A percentile compares a stretch with the other conserved stretches of the same genome.
Evolutionary conservation across 2,329 filamentous ascomycete genomes (phyloP).

Genomic region (Chaetomium globosum): DNA sequence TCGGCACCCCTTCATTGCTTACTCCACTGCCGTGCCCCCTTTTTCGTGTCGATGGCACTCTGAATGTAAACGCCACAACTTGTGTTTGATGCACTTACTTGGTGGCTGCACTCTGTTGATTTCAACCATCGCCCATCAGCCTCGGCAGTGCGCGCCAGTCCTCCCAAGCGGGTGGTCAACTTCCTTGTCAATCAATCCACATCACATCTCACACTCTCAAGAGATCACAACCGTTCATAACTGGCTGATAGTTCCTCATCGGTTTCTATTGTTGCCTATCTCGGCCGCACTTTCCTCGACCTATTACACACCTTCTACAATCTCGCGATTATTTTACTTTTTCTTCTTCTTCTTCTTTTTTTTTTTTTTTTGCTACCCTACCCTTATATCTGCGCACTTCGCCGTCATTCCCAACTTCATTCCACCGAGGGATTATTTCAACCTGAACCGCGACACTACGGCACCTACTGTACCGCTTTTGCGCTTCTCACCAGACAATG

Average conservation of each 20-base stretch:
- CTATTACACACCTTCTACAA: neutral
- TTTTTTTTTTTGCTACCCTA: neutral
- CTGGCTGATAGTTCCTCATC: neutral
- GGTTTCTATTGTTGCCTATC: neutral
- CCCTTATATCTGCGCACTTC: neutral
- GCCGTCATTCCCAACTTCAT: neutral
- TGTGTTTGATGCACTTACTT: conserved; percentile 6
- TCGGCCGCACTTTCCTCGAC: neutral
- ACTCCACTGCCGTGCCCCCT: conserved; percentile 21
- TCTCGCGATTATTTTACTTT: neutral
- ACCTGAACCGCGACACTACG: neutral
- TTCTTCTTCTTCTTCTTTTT: neutral
- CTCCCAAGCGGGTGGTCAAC: conserved; percentile 2
- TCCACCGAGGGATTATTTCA: neutral
- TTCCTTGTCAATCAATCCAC: conserved; percentile 11
- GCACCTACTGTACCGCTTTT: neutral
- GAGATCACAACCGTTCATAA: neutral
- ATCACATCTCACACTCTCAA: neutral
- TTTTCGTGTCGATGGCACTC: conserved; percentile 21
- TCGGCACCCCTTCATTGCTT: conserved; percentile 17
- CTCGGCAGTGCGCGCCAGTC: neutral
- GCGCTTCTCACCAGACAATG: conserved; percentile 12
- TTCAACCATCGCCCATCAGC: neutral
- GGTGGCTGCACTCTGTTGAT: conserved; percentile 8
- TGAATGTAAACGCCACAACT: conserved; percentile 13